These are phyloP conservation scores for Aureobasidium leucospermi DNA, from an alignment of 2,329 filamentous ascomycete species.

Conservation along the genomic window DNA sequence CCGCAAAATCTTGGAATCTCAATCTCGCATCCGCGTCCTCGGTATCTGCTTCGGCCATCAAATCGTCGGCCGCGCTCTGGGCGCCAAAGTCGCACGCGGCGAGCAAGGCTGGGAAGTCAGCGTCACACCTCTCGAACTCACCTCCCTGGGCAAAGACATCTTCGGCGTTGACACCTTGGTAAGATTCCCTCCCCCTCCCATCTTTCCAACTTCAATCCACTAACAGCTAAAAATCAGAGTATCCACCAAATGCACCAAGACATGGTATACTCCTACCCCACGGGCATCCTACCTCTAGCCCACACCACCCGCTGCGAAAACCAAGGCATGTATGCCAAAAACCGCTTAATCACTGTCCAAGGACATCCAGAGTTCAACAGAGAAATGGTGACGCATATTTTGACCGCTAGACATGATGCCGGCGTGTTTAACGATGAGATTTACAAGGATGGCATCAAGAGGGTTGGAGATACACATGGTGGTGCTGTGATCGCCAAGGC, in stretches of 20 bases:
- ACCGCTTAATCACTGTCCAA: conserved; percentile 67
- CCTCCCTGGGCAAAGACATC: conserved; percentile 60
- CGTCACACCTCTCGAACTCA: conserved; percentile 62
- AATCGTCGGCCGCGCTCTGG: conserved; percentile 68
- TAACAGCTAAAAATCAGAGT: conserved; percentile 36
- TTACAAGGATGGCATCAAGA: conserved; percentile 60
- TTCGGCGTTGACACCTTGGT: conserved; percentile 61
- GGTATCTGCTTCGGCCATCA: conserved; percentile 87
- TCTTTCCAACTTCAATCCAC: no score
- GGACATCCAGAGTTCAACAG: conserved; percentile 78
- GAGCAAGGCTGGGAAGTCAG: conserved; percentile 74
- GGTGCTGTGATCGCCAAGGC: conserved; percentile 66
- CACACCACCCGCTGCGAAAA: conserved; percentile 60
- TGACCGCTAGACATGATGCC: conserved; percentile 54
- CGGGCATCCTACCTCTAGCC: conserved; percentile 55
- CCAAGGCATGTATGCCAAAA: conserved; percentile 70
- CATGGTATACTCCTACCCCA: conserved; percentile 58
- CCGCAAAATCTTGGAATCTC: conserved; percentile 47
- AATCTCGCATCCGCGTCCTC: conserved; percentile 60
- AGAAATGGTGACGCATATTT: conserved; percentile 62
- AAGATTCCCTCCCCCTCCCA: conserved; percentile 25
- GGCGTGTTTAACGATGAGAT: conserved; percentile 65
- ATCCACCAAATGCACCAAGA: conserved; percentile 87
- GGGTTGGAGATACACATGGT: conserved; percentile 64
- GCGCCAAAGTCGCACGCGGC: conserved; percentile 58